A percentile compares a stretch with the other conserved stretches of the same genome.
phyloP scores from a whole-genome alignment of 2,329 filamentous ascomycete species.

The Alternaria solani region DNA sequence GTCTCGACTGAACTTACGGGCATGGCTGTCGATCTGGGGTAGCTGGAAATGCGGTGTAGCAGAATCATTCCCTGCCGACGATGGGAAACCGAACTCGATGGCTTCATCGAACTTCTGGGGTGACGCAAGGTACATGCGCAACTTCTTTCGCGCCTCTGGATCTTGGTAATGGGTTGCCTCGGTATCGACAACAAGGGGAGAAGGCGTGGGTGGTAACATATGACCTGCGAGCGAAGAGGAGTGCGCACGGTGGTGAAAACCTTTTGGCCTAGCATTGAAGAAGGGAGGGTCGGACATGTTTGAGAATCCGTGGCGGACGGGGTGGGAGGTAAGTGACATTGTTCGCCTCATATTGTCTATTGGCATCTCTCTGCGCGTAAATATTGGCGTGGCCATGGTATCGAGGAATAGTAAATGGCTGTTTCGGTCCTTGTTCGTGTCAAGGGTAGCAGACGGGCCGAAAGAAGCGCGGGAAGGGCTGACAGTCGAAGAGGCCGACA shows the following conservation, averaged over 20 bases:
- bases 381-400: conserved; percentile 33
- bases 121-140: conserved; percentile 85
- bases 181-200: conserved; percentile 62
- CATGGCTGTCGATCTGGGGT: conserved; percentile 48
- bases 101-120: conserved; percentile 96
- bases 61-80: conserved; percentile 48
- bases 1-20: conserved; percentile 58
- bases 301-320: conserved; percentile 65
- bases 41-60: conserved; percentile 38
- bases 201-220: conserved; percentile 38
- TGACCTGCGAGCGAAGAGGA: conserved; percentile 41
- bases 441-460: conserved; percentile 13
- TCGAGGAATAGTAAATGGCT: conserved; percentile 39
- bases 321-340: conserved; percentile 73
- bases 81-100: conserved; percentile 90
- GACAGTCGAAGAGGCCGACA: conserved; percentile 28
- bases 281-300: conserved; percentile 50
- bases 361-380: conserved; percentile 29
- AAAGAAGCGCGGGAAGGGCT: conserved; percentile 29
- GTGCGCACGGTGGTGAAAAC: conserved; percentile 43
- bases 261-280: conserved; percentile 38
- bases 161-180: conserved; percentile 87
- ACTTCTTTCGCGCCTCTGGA: conserved; percentile 83
- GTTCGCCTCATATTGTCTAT: conserved; percentile 62
- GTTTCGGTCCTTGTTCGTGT: conserved; percentile 29